Base-by-base conservation (phyloP, 2,329 filamentous ascomycete species). In the Fusarium sp. region DNA sequence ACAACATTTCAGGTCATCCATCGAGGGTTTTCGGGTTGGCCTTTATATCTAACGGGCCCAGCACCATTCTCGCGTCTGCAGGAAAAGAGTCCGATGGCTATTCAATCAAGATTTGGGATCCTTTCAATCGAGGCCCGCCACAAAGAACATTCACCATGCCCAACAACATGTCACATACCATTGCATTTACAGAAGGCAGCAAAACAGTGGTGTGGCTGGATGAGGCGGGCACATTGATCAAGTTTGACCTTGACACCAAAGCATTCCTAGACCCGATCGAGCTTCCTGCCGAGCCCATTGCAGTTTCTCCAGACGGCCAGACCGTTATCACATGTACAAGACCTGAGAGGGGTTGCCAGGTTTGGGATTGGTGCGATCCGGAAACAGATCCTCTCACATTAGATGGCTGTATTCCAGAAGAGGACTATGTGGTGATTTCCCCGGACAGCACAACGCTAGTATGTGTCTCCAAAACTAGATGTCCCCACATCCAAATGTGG, bases 161-260 rank as follows among this genome's bases (percentile, higher is more conserved):
- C 18, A 5, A 20, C 6, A 3, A 16, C 0, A 14, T 14, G 14
- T 1, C 27, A 6, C 0, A 8, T 2, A 0, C 1, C 27, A 20
- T 54, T 20, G 2, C 25, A 4, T 33, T 33, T 14, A 33, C 8
- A 8, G 2, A 6, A 50, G n/a, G 31, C 50, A 11, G 18, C 1
- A 54, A 9, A 8, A 54, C 18, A 3, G 18, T 2, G 6, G 27
- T 33, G 11, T 54, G 27, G 29, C 3, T 4, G 9, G 25, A 29
- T 14, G 6, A 33, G 1, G 7, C 2, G 10, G n/a, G 29, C 27
- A 16, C 50, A 0, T 20, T 54, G 50, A 54, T 10, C 27, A 33
- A 31, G 9, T 22, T 31, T 4, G 29, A 54, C 8, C 50, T 54
- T n/a, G 25, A 14, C 27, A 31, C 50, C 9, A 29, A 29, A 10